Evolutionary conservation across 495 filamentous ascomycete genomes (phyloP).

Genomic region (Annulohypoxylon bovei): DNA sequence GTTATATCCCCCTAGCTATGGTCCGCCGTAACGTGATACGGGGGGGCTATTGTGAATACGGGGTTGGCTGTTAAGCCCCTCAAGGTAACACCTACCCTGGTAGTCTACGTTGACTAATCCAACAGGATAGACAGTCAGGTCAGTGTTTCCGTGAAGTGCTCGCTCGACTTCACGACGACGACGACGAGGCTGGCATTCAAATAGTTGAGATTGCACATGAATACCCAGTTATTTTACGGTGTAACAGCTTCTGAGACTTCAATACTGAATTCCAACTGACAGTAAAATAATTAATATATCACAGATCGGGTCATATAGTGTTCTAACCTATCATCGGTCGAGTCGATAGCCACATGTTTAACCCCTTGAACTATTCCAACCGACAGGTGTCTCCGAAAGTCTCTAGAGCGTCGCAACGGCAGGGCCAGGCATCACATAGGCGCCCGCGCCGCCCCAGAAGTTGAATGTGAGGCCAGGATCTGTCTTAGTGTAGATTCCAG

Average conservation of each 20-base stretch:
- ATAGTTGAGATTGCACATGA: slow-evolving; percentile 63
- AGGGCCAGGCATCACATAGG: slow-evolving; percentile 53
- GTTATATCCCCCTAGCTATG: too few relatives aligned
- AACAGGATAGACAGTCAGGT: slow-evolving; percentile 55
- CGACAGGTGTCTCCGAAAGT: neutral
- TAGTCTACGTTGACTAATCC: slow-evolving; percentile 65
- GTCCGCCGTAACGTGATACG: too few relatives aligned
- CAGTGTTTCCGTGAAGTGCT: slow-evolving; percentile 58
- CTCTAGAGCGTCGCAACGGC: slow-evolving; percentile 33
- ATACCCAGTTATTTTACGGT: too few relatives aligned
- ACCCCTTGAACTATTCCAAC: neutral
- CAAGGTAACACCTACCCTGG: too few relatives aligned
- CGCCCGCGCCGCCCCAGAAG: slow-evolving; percentile 46
- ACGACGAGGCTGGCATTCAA: slow-evolving; percentile 48
- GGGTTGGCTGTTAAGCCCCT: too few relatives aligned
- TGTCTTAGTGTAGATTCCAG: slow-evolving; percentile 59
- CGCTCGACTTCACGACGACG: slow-evolving; percentile 61
- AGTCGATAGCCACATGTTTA: slow-evolving; percentile 15
- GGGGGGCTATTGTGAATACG: too few relatives aligned
- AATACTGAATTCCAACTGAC: slow-evolving; percentile 51
- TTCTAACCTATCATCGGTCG: slow-evolving; percentile 2
- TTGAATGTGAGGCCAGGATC: slow-evolving; percentile 59
- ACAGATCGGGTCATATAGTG: neutral
- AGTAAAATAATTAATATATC: slow-evolving; percentile 6
- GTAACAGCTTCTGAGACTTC: slow-evolving; percentile 48